Evolutionary conservation across 257 asterid genomes (phyloP), one percentile per base, ranked within the genome.

Genomic region (Penstemon newberryi): DNA sequence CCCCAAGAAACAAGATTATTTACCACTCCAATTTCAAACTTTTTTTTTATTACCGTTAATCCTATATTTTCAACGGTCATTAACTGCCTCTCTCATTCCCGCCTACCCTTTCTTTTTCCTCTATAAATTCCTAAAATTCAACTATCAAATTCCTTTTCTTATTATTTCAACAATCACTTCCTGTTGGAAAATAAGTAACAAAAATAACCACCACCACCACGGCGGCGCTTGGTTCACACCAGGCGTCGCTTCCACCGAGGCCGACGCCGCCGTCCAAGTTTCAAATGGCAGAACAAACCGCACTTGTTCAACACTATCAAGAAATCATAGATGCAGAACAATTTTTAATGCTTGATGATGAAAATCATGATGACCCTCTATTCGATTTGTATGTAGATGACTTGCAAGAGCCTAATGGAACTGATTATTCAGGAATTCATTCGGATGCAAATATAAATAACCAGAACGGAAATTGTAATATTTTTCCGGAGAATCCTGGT

Each of bases 201-300:
- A 72, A 37, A 4, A 65, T 58, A 60, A 56, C 66, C 36, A 51
- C 18, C 8, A 10, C 15, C 69, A 1, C 63, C 70, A 60, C 55
- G 46, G 79, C 83, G 80, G 65, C 84, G 85, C 90, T 84, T 80
- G 88, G 88, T 60, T 63, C 38, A 25, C n/a, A 44, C 87, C 94
- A 79, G 65, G 87, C 86, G 87, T 74, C 83, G 83, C 81, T 76
- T 7, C 74, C 75, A 4, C 68, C 52, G 6, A 60, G 2, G 0
- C 69, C 52, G 6, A 60, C 1, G 0, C 69, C 73, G 13, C 37
- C 55, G 54, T 0, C 56, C 38, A 15, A 42, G 0, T 13, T 40
- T 4, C 3, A 18, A 56, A 84, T 81, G 91, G 85, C 69, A 4
- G 66, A 65, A 43, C 76, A 53, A 15, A 46, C 50, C 43, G 10